Conservation (phyloP, 345 rosid species). For the Rhodamnia rubescens region DNA sequence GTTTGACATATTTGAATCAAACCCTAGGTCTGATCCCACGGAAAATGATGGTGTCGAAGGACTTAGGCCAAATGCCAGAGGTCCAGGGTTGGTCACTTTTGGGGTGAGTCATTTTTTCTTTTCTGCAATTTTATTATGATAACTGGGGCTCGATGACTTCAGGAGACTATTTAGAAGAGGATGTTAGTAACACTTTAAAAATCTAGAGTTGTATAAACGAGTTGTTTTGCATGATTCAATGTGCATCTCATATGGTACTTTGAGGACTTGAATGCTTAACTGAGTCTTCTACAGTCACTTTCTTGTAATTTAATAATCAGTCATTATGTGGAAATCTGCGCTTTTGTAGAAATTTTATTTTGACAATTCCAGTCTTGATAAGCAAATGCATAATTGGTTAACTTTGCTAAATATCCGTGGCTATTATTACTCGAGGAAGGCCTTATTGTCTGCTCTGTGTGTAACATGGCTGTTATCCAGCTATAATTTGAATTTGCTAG, state of each 20-base stretch:
- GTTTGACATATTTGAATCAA: not conserved
- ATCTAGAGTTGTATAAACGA: not conserved
- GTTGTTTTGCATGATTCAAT: not conserved
- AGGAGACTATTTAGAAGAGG: not conserved
- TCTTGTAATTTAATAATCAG: not conserved
- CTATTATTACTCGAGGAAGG: not conserved
- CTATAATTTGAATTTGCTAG: not conserved
- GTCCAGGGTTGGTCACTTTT: conserved; percentile 95
- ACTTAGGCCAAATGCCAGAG: conserved; percentile 95
- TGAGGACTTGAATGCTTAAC: not conserved
- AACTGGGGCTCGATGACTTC: not conserved
- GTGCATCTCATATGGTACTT: not conserved
- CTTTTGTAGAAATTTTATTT: not conserved
- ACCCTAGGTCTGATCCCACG: conserved; percentile 85
- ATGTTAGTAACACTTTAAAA: not conserved
- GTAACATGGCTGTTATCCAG: not conserved
- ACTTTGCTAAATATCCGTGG: not conserved
- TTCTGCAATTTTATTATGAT: not conserved
- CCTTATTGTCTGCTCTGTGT: not conserved
- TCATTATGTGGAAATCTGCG: not conserved
- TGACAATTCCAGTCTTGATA: not conserved
- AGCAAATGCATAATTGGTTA: not conserved
- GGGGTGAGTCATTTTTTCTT: conserved; percentile 52
- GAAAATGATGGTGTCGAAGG: conserved; percentile 99
- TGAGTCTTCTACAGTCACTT: not conserved